Evolutionary conservation across 1,139 yeast species (phyloP).

Genomic region (Debaryomyces sp.): DNA sequence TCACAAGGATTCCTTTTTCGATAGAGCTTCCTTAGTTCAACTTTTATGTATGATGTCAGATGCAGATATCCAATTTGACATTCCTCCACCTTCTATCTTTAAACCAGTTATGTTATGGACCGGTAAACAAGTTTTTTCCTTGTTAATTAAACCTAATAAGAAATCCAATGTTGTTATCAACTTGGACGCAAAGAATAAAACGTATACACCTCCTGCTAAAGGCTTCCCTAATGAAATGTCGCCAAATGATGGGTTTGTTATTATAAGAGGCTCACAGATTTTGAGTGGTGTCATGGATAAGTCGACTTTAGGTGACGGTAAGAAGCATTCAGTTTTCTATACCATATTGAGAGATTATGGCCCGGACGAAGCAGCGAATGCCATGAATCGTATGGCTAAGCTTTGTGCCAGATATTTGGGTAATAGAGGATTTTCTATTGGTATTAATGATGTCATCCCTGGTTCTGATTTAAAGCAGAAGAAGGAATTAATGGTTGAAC

Average conservation of each 20-base stretch:
- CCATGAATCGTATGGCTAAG: conserved; percentile 99
- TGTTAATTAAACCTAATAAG: conserved; percentile 82
- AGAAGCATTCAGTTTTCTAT: conserved; percentile 94
- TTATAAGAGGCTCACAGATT: conserved; percentile 87
- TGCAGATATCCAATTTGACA: conserved; percentile 81
- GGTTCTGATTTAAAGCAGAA: conserved; percentile 72
- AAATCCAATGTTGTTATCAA: conserved; percentile 80
- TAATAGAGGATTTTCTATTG: conserved; percentile 94
- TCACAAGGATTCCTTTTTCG: conserved; percentile 90
- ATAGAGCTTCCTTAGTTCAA: conserved; percentile 82
- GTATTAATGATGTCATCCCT: conserved; percentile 97
- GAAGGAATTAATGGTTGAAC: conserved; percentile 88
- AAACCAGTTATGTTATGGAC: conserved; percentile 95
- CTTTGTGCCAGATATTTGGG: conserved; percentile 94
- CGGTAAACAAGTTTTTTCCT: conserved; percentile 91
- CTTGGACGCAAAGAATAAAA: conserved; percentile 92
- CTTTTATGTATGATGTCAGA: conserved; percentile 95
- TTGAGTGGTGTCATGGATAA: conserved; percentile 97
- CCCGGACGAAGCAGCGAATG: conserved; percentile 89
- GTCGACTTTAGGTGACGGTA: conserved; percentile 95
- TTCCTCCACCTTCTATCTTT: conserved; percentile 93
- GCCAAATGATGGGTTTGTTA: conserved; percentile 92
- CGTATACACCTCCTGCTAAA: conserved; percentile 70
- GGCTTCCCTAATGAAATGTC: conserved; percentile 90
- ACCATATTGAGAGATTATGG: conserved; percentile 95